These are phyloP conservation scores for Lipomyces yamanashiensis DNA, from an alignment of 805 yeast species.

Conservation along the genomic window DNA sequence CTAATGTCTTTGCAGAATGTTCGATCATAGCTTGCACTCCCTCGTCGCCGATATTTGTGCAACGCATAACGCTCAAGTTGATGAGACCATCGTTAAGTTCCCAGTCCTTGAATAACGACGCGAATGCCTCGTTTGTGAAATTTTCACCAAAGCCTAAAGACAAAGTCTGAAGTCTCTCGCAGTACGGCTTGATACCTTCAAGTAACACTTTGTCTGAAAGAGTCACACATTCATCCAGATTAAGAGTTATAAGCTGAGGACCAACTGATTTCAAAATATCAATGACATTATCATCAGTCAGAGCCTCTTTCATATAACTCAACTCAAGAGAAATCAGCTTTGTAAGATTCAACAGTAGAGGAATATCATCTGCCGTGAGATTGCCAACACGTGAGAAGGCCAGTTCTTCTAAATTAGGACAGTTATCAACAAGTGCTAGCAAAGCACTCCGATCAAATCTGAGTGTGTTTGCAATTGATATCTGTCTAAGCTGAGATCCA, in stretches of 20 bases:
- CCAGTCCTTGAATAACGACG: slow-evolving; percentile 63
- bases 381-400: slow-evolving; percentile 76
- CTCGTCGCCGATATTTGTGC: slow-evolving; percentile 65
- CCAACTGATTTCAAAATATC: slow-evolving; percentile 60
- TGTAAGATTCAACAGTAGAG: slow-evolving; percentile 58
- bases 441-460: slow-evolving; percentile 73
- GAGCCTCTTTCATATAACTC: slow-evolving; percentile 61
- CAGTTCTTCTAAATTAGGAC: slow-evolving; percentile 59
- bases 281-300: slow-evolving; percentile 51
- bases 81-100: slow-evolving; percentile 57
- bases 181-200: slow-evolving; percentile 64
- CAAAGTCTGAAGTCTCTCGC: slow-evolving; percentile 59
- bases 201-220: slow-evolving; percentile 63
- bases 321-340: slow-evolving; percentile 56
- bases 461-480: slow-evolving; percentile 81
- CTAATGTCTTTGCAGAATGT: slow-evolving; percentile 69
- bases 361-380: slow-evolving; percentile 63
- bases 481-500: slow-evolving; percentile 58
- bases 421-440: slow-evolving; percentile 61
- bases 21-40: slow-evolving; percentile 62
- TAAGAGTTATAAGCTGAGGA: slow-evolving; percentile 58
- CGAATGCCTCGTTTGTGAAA: slow-evolving; percentile 70
- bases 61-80: slow-evolving; percentile 65
- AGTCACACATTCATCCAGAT: slow-evolving; percentile 72
- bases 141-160: slow-evolving; percentile 65